These are phyloP conservation scores for Pseudozyma tsukubaensis DNA, from an alignment of 1,284 basidiomycete genomes.

Conservation along the genomic window DNA sequence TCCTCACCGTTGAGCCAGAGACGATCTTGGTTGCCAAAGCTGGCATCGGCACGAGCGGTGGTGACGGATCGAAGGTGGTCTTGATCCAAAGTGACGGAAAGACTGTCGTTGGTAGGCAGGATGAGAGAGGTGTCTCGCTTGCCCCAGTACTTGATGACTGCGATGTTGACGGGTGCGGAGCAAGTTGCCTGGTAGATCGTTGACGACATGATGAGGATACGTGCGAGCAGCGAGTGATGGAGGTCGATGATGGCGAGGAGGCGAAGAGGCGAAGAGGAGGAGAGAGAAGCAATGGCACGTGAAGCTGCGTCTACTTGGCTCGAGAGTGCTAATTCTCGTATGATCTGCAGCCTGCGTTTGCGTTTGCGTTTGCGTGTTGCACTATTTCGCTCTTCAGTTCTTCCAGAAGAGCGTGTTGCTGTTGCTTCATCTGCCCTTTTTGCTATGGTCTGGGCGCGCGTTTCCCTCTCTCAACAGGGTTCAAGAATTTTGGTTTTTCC, in stretches of 20 bases:
- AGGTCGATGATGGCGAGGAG: slow-evolving; percentile 2
- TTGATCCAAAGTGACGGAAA: slow-evolving; percentile 96
- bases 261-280: not conserved
- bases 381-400: slow-evolving; percentile 25
- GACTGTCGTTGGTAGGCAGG: slow-evolving; percentile 95
- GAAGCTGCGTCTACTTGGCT: not conserved
- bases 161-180: slow-evolving; percentile 94
- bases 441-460: slow-evolving; percentile 1
- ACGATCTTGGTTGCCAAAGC: slow-evolving; percentile 77
- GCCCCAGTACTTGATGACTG: slow-evolving; percentile 94
- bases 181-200: slow-evolving; percentile 84
- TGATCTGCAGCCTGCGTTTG: slow-evolving; percentile 24
- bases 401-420: slow-evolving; percentile 12
- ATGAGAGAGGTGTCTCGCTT: slow-evolving; percentile 96
- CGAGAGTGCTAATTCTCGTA: slow-evolving; percentile 26
- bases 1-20: slow-evolving; percentile 95
- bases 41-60: slow-evolving; percentile 84
- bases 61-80: slow-evolving; percentile 95
- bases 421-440: not conserved
- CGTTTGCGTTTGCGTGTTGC: slow-evolving; percentile 27
- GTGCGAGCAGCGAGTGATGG: not conserved
- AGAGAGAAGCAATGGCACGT: not conserved
- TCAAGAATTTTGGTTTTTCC: not conserved
- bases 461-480: not conserved
- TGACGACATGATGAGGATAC: slow-evolving; percentile 27